Evolutionary conservation across 2,329 filamentous ascomycete species (phyloP).

Genomic region (Claviceps citrina): DNA sequence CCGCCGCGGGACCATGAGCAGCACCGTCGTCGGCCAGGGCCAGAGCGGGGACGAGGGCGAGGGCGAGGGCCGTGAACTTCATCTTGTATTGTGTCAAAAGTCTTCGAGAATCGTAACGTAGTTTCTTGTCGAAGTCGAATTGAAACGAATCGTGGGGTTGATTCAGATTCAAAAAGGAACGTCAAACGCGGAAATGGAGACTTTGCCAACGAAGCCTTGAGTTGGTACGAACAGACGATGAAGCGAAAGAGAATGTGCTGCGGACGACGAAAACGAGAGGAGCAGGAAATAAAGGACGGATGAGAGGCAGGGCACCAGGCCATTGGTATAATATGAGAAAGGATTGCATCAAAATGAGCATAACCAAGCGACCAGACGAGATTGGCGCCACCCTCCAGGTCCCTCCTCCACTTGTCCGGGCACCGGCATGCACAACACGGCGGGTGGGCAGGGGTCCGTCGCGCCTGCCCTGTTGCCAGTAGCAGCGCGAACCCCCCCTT

Average conservation of each 20-base stretch:
- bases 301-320: neutral
- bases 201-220: constrained; percentile 42
- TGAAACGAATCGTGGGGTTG: too few relatives aligned
- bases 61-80: constrained; percentile 25
- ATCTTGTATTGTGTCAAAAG: constrained; percentile 4
- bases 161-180: constrained; percentile 8
- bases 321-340: neutral
- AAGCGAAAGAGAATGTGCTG: constrained; percentile 10
- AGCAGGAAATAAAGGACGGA: neutral
- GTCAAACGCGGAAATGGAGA: constrained; percentile 17
- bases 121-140: too few relatives aligned
- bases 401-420: too few relatives aligned
- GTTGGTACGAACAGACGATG: constrained; percentile 11
- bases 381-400: too few relatives aligned
- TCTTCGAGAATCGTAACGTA: too few relatives aligned
- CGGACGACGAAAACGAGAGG: constrained; percentile 9
- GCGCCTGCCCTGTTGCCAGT: neutral
- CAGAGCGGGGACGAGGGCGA: constrained; percentile 37
- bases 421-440: neutral
- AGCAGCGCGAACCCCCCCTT: too few relatives aligned
- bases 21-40: constrained; percentile 28
- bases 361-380: neutral
- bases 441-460: neutral
- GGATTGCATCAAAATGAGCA: neutral
- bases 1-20: neutral